Evolutionary conservation across 1,139 yeast genomes (phyloP).

Genomic region (Pichia sp.): DNA sequence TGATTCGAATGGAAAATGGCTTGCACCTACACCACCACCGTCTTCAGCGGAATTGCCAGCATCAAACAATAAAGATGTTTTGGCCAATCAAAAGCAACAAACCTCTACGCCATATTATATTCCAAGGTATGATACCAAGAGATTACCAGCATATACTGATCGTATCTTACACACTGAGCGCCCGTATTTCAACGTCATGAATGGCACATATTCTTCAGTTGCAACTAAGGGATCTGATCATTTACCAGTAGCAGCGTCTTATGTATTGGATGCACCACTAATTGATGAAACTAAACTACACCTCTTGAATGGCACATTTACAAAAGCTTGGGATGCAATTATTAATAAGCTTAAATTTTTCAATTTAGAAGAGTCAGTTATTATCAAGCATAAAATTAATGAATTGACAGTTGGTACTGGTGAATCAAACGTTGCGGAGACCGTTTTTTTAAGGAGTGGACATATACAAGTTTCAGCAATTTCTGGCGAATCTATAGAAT

Average conservation of each 20-base stretch:
- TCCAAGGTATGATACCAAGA: slow-evolving; percentile 44
- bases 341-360: slow-evolving; percentile 20
- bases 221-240: slow-evolving; percentile 59
- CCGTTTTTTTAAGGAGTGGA: slow-evolving; percentile 4
- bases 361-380: slow-evolving; percentile 8
- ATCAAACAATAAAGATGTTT: too few relatives aligned
- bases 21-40: neutral
- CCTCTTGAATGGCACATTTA: slow-evolving; percentile 14
- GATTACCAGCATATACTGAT: slow-evolving; percentile 81
- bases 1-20: slow-evolving; percentile 23
- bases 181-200: slow-evolving; percentile 32
- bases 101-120: slow-evolving; percentile 27
- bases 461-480: slow-evolving; percentile 7
- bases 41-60: too few relatives aligned
- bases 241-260: slow-evolving; percentile 59
- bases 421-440: too few relatives aligned
- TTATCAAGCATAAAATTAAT: too few relatives aligned
- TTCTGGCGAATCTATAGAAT: slow-evolving; percentile 13
- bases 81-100: neutral
- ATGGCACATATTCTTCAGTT: slow-evolving; percentile 35
- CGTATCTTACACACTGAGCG: slow-evolving; percentile 45
- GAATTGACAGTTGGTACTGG: too few relatives aligned
- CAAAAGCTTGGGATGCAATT: slow-evolving; percentile 17
- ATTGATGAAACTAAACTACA: slow-evolving; percentile 35
- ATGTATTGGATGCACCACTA: slow-evolving; percentile 40